phyloP scores from a whole-genome alignment of 768 basidiomycete species.

The Calvatia gigantea region DNA sequence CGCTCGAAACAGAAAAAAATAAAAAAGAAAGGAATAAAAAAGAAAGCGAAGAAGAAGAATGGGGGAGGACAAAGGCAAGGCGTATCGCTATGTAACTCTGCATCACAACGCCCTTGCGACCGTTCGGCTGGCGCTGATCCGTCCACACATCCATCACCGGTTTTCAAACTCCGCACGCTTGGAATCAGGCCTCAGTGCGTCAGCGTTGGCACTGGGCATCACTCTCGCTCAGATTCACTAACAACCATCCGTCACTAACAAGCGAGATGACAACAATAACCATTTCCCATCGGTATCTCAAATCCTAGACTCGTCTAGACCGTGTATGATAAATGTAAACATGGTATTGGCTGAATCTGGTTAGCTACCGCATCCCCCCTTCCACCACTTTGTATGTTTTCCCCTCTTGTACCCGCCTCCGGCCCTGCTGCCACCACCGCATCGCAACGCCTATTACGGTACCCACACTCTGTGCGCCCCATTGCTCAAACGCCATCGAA shows the following conservation, averaged over 20 bases:
- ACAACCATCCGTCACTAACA: conserved; percentile 5
- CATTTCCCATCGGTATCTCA: neutral
- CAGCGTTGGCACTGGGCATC: neutral
- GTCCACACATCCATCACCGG: neutral
- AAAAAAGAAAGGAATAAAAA: conserved; percentile 22
- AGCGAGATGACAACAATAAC: conserved; percentile 7
- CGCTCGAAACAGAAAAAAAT: conserved; percentile 20
- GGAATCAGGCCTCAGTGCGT: conserved; percentile 11
- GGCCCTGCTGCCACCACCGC: conserved; percentile 38
- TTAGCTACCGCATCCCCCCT: conserved; percentile 50
- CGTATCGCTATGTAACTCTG: conserved; percentile 1
- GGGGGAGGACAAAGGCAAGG: conserved; percentile 12
- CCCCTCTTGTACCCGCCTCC: conserved; percentile 53
- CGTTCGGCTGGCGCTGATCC: neutral
- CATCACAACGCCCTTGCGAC: conserved; percentile 1
- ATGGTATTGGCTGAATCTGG: neutral
- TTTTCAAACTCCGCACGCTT: conserved; percentile 23
- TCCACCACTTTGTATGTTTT: conserved; percentile 88
- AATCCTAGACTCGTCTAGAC: neutral
- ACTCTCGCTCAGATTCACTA: neutral
- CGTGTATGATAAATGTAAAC: neutral
- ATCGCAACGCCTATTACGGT: conserved; percentile 45
- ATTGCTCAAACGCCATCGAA: conserved; percentile 76
- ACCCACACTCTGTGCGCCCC: conserved; percentile 59
- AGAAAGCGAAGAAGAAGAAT: conserved; percentile 17